phyloP scores from a whole-genome alignment of 768 basidiomycete genomes.

The Boletus eberwhitei region DNA sequence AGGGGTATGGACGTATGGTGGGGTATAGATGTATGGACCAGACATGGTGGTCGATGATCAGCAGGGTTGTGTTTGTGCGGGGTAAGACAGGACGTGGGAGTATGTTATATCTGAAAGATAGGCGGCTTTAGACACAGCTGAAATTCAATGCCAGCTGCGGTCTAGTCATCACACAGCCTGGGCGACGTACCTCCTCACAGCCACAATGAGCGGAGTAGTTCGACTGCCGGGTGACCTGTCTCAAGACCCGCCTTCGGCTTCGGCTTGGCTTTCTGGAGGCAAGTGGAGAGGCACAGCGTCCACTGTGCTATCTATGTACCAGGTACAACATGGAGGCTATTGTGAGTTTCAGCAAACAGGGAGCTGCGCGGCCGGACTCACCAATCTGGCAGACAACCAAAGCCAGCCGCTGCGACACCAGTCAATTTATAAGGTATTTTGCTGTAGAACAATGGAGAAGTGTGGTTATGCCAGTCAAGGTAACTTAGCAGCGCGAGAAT shows the following conservation, averaged over 20 bases:
- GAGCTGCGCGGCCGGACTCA: neutral
- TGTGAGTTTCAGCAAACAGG: neutral
- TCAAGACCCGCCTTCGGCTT: neutral
- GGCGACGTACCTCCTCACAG: conserved; percentile 16
- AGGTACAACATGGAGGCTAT: neutral
- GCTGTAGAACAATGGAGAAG: neutral
- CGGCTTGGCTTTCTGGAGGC: neutral
- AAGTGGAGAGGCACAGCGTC: conserved; percentile 1
- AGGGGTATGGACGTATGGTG: conserved; percentile 45
- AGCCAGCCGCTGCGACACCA: neutral
- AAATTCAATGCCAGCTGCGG: neutral
- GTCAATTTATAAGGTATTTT: neutral
- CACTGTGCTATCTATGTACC: neutral
- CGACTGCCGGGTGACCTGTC: neutral
- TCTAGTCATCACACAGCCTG: conserved; percentile 14
- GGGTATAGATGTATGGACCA: conserved; percentile 43
- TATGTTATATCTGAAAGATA: conserved; percentile 20
- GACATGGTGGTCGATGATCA: conserved; percentile 31
- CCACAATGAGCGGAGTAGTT: conserved; percentile 8
- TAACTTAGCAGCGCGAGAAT: neutral
- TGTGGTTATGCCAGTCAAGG: neutral
- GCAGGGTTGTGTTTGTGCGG: neutral
- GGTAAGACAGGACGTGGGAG: neutral
- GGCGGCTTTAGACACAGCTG: conserved; percentile 13
- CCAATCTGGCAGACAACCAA: neutral